Conservation (phyloP, 208 protist genomes). For the Sergeia podlipaevii region DNA sequence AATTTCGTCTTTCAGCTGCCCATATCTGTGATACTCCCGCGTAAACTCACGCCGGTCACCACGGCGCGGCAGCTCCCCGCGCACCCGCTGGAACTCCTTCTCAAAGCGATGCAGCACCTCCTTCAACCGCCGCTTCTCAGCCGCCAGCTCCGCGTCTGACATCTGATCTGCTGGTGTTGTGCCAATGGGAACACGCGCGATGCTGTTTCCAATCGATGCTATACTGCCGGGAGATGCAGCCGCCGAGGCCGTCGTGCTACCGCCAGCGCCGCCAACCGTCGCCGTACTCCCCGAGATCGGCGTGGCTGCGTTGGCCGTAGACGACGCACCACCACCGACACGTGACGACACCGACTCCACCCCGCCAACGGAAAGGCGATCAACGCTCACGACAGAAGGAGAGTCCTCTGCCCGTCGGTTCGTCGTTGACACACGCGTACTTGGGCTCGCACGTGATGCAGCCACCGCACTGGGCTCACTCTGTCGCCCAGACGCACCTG, state of each 20-base stretch:
- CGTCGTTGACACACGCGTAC: no score
- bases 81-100: constrained; percentile 58
- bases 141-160: constrained; percentile 42
- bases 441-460: no score
- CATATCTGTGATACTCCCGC: constrained; percentile 73
- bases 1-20: constrained; percentile 78
- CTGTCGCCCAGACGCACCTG: no score
- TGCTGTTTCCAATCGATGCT: neutral
- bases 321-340: no score
- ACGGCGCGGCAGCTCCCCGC: constrained; percentile 47
- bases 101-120: constrained; percentile 80
- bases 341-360: no score
- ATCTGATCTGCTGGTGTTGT: constrained; percentile 41
- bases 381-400: no score
- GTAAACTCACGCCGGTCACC: constrained; percentile 52
- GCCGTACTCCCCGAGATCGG: no score
- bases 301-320: no score
- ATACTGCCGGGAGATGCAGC: neutral
- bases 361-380: no score
- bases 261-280: no score
- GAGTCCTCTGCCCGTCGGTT: no score
- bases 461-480: no score
- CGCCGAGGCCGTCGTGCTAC: neutral
- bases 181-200: constrained; percentile 32
- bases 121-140: constrained; percentile 75